phyloP scores from a whole-genome alignment of 306 rosid genomes.

The Benincasa hispida region DNA sequence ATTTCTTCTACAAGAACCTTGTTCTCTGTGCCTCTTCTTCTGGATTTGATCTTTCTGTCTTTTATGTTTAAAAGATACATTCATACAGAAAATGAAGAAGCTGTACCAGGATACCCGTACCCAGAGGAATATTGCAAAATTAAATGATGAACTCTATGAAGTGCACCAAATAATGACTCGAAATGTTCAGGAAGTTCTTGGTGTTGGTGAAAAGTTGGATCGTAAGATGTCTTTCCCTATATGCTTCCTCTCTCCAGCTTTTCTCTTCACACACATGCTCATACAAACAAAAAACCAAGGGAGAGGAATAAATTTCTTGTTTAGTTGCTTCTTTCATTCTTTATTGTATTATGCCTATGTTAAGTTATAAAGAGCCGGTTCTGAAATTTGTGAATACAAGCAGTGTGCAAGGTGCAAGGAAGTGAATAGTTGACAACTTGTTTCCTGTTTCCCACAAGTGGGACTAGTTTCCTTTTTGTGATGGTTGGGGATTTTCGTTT shows the following conservation, averaged over 20 bases:
- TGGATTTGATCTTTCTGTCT: slow-evolving; percentile 16
- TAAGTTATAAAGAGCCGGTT: not conserved
- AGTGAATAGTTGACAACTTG: not conserved
- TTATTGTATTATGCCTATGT: not conserved
- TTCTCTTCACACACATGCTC: not conserved
- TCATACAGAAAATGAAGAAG: slow-evolving; percentile 93
- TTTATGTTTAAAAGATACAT: slow-evolving; percentile 57
- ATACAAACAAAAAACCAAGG: not conserved
- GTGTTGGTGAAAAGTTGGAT: slow-evolving; percentile 99
- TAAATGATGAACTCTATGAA: slow-evolving; percentile 97
- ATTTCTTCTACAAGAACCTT: not conserved
- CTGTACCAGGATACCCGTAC: slow-evolving; percentile 95
- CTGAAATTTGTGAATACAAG: not conserved
- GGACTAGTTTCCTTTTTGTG: not conserved
- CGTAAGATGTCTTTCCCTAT: slow-evolving; percentile 40
- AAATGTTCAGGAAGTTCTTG: slow-evolving; percentile 98
- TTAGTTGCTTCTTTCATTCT: not conserved
- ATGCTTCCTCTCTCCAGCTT: not conserved
- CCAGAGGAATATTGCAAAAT: slow-evolving; percentile 89
- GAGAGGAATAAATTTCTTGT: not conserved
- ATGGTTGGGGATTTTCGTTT: not conserved
- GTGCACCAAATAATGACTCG: slow-evolving; percentile 99
- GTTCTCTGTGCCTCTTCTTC: not conserved
- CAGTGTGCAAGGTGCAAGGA: not conserved
- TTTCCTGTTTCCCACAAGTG: too few species aligned